Evolutionary conservation across 2,329 filamentous ascomycete species (phyloP).

Genomic region (Pseudogymnoascus sp.): DNA sequence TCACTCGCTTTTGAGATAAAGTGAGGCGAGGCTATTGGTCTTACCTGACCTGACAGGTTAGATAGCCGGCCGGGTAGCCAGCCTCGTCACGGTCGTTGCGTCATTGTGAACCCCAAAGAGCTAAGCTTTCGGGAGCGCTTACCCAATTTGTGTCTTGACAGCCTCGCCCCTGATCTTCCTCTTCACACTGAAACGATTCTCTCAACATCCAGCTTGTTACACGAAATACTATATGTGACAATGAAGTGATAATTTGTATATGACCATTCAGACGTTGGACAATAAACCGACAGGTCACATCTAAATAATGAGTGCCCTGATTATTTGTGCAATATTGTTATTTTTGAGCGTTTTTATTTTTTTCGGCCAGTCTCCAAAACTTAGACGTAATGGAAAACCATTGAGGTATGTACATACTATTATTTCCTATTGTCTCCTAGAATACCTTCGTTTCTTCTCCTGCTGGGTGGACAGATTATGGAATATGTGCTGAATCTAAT

Average conservation of each 20-base stretch:
- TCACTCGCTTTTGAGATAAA: not conserved
- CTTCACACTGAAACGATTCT: not conserved
- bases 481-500: slow-evolving; percentile 10
- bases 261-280: not conserved
- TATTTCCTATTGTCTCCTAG: not conserved
- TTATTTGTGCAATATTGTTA: slow-evolving; percentile 3
- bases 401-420: slow-evolving; percentile 22
- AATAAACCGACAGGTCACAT: not conserved
- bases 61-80: not conserved
- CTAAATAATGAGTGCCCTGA: not conserved
- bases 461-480: not conserved
- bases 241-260: not conserved
- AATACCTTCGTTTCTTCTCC: not conserved
- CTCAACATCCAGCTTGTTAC: not conserved
- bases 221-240: not conserved
- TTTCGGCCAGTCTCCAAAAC: slow-evolving; percentile 15
- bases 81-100: not conserved
- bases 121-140: slow-evolving; percentile 7
- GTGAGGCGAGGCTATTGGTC: not conserved
- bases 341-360: not conserved
- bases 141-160: not conserved
- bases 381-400: slow-evolving; percentile 24
- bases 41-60: not conserved
- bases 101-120: not conserved
- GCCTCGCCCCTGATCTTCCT: not conserved